phyloP scores from a whole-genome alignment of 2,329 filamentous ascomycete genomes.

The Penicillium psychrosexuale region DNA sequence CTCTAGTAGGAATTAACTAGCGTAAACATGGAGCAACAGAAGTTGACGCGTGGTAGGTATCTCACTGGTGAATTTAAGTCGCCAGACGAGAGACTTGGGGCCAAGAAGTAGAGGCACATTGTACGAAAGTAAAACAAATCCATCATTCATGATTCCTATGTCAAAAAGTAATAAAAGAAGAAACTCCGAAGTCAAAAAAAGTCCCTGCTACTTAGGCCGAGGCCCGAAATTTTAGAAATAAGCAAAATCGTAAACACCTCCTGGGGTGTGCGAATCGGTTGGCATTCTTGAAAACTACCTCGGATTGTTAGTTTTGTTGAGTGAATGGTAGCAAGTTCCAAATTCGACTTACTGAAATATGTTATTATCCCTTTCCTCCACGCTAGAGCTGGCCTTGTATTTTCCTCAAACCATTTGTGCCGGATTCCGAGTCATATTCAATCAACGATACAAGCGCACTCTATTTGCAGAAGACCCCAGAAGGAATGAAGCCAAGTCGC shows the following conservation, averaged over 20 bases:
- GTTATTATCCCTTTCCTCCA: conserved; percentile 38
- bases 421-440: not conserved
- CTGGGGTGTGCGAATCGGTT: conserved; percentile 9
- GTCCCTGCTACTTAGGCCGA: conserved; percentile 6
- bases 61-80: too few species aligned
- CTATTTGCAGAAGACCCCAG: not conserved
- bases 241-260: conserved; percentile 15
- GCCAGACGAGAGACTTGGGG: not conserved
- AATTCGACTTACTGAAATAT: conserved; percentile 17
- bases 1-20: too few species aligned
- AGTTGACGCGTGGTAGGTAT: not conserved
- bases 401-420: not conserved
- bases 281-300: conserved; percentile 16
- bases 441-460: not conserved
- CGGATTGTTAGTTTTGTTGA: conserved; percentile 1
- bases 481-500: not conserved
- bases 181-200: conserved; percentile 4
- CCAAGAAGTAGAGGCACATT: too few species aligned
- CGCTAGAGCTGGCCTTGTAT: conserved; percentile 24
- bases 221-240: conserved; percentile 10
- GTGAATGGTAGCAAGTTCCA: conserved; percentile 10
- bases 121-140: conserved; percentile 4
- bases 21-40: not conserved
- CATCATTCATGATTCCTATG: conserved; percentile 23
- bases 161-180: conserved; percentile 9